These are phyloP conservation scores for Triticum monococcum DNA, from an alignment of 176 grass and related monocot species.

Conservation along the genomic window DNA sequence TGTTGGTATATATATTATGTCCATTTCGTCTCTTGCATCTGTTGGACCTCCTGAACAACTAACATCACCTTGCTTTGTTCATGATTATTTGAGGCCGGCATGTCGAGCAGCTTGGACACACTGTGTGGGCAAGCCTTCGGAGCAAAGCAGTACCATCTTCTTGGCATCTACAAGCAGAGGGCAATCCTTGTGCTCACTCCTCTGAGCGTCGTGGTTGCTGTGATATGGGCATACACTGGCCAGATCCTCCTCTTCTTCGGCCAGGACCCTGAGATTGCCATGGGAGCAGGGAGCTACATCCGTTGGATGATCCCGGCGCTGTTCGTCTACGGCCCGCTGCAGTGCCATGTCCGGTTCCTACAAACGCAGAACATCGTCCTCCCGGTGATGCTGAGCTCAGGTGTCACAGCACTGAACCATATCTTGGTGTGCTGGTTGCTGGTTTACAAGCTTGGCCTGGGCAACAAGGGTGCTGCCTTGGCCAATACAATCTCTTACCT, in stretches of 20 bases:
- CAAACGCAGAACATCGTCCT: conserved; percentile 77
- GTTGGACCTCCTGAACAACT: neutral
- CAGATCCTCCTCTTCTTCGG: conserved; percentile 68
- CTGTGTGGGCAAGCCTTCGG: conserved; percentile 77
- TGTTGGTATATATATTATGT: conserved; percentile 29
- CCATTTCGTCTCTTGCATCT: neutral
- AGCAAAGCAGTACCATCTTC: conserved; percentile 57
- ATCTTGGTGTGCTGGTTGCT: conserved; percentile 72
- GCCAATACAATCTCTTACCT: conserved; percentile 51
- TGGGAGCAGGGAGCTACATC: conserved; percentile 59
- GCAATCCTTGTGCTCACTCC: conserved; percentile 65
- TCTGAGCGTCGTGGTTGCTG: conserved; percentile 44
- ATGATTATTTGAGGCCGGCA: conserved; percentile 31
- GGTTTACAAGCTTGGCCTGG: conserved; percentile 62
- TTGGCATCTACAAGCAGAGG: conserved; percentile 78
- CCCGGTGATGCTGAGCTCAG: conserved; percentile 66
- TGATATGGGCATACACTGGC: conserved; percentile 52
- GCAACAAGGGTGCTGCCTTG: conserved; percentile 66
- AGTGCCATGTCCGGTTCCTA: conserved; percentile 57
- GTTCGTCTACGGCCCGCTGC: conserved; percentile 61
- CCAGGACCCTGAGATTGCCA: conserved; percentile 63
- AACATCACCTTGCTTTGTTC: neutral
- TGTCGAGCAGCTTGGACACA: conserved; percentile 54
- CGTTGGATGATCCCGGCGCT: conserved; percentile 71
- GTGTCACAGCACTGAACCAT: conserved; percentile 51